Conservation (phyloP, 257 asterid species). For the Prunella vulgaris region DNA sequence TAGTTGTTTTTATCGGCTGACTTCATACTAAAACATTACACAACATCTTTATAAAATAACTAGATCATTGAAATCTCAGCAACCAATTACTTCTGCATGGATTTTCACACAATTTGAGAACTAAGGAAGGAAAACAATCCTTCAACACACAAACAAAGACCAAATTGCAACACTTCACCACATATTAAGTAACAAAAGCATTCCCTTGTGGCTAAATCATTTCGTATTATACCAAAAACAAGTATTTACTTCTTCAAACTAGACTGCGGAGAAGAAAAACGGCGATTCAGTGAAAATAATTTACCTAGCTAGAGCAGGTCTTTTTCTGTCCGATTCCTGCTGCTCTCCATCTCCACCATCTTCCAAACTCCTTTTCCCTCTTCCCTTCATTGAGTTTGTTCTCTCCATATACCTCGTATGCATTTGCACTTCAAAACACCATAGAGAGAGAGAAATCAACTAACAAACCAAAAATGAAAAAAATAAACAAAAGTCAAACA, state of each 20-base stretch:
- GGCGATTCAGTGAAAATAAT: not conserved
- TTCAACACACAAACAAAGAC: not conserved
- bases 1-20: not conserved
- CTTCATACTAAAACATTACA: not conserved
- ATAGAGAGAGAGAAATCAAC: constrained; percentile 5
- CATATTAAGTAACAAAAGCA: not conserved
- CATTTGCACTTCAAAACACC: constrained; percentile 45
- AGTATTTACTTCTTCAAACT: not conserved
- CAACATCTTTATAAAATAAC: not conserved
- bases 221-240: not conserved
- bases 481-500: constrained; percentile 24
- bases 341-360: constrained; percentile 50
- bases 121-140: not conserved
- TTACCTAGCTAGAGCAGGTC: constrained; percentile 44
- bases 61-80: not conserved
- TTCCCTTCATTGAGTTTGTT: constrained; percentile 55
- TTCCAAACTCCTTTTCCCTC: constrained; percentile 75
- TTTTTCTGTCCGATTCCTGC: constrained; percentile 47
- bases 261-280: not conserved
- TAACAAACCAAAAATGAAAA: constrained; percentile 16
- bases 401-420: constrained; percentile 83
- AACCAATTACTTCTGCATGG: constrained; percentile 12
- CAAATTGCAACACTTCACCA: not conserved
- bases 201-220: not conserved
- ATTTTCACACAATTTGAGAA: constrained; percentile 6